A percentile compares a stretch with the other conserved stretches of the same genome.
Evolutionary conservation across 345 rosid species (phyloP).

Genomic region (Carallia brachiata): DNA sequence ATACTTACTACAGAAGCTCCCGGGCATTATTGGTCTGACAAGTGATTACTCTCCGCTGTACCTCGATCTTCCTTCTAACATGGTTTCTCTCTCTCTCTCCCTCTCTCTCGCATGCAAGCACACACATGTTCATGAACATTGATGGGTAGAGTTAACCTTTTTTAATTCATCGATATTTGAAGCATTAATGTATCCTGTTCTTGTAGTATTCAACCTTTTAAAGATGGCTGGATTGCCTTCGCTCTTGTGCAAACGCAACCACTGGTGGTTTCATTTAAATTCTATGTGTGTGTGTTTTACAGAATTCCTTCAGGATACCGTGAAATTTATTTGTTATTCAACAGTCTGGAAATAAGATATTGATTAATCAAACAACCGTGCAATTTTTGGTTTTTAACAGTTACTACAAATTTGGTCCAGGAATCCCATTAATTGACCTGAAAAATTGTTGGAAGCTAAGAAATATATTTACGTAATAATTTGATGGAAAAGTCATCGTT

Average conservation of each 20-base stretch:
- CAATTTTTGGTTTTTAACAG: background rate
- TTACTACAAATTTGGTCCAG: background rate
- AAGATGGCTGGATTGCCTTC: no score
- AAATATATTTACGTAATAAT: no score
- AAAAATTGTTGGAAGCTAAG: no score
- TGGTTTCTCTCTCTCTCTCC: conserved; percentile 45
- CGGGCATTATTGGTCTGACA: conserved; percentile 57
- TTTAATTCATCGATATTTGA: no score
- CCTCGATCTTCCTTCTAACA: conserved; percentile 88
- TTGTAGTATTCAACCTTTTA: no score
- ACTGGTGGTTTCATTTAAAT: no score
- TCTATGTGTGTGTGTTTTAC: no score
- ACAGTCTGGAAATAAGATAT: background rate
- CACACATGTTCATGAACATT: background rate
- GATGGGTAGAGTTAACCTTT: no score
- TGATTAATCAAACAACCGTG: background rate
- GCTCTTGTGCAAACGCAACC: no score
- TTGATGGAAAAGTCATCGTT: no score
- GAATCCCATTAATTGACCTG: background rate
- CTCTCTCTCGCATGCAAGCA: conserved; percentile 5
- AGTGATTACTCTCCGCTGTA: conserved; percentile 54
- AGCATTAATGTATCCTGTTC: no score
- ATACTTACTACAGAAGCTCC: conserved; percentile 66
- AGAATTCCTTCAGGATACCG: no score
- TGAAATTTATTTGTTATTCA: background rate